Evolutionary conservation across 331 rosid genomes (phyloP).

Genomic region (Dryas integrifolia): DNA sequence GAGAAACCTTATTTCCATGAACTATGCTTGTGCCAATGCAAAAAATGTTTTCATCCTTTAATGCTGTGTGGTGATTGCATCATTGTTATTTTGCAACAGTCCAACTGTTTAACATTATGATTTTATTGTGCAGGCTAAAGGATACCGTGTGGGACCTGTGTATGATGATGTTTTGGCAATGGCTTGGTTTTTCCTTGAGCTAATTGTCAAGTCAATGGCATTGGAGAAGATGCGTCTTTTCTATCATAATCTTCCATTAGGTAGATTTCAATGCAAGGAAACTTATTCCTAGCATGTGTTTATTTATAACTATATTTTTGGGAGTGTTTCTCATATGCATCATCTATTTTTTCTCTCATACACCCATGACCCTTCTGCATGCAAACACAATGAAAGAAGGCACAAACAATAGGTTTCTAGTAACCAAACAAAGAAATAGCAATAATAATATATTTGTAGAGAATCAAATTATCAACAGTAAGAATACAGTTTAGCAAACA

Average conservation of each 20-base stretch:
- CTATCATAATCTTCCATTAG: constrained; percentile 86
- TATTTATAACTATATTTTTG: neutral
- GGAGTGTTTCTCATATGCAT: neutral
- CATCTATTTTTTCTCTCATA: neutral
- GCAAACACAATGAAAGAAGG: neutral
- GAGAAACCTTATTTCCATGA: neutral
- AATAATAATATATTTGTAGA: neutral
- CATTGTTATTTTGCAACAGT: neutral
- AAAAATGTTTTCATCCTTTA: neutral
- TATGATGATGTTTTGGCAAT: constrained; percentile 98
- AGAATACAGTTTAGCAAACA: neutral
- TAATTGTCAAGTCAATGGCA: constrained; percentile 96
- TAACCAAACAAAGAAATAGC: neutral
- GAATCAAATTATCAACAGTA: neutral
- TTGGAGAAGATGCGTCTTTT: constrained; percentile 91
- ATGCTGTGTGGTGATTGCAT: neutral
- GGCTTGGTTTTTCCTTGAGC: constrained; percentile 99
- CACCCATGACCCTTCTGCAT: neutral
- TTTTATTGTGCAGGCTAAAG: constrained; percentile 81
- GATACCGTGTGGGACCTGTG: constrained; percentile 99
- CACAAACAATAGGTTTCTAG: neutral
- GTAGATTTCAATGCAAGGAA: constrained; percentile 35
- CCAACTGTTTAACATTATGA: constrained; percentile 10
- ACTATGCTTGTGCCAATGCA: neutral
- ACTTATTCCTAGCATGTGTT: neutral